Evolutionary conservation across 306 rosid genomes (phyloP), one percentile per base, ranked within the genome.

Genomic region (Vicia villosa): DNA sequence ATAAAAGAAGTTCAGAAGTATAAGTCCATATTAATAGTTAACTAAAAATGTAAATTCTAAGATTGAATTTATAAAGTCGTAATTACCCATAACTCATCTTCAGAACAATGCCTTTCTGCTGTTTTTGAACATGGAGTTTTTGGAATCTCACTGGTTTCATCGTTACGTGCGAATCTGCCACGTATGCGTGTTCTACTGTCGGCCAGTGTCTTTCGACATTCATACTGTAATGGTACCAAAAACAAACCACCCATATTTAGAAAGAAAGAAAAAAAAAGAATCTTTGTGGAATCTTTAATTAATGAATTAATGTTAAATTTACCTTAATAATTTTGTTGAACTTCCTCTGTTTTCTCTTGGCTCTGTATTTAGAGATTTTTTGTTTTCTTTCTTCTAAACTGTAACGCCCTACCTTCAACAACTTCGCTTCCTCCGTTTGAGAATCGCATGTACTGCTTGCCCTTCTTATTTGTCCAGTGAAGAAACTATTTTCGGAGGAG

Each of bases 271-370:
- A 6, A 32, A 32, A 32, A 32, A 1, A 24, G 3, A 24, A 1
- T 1, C 28, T 24, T 24, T 32, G 37, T 6, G 10, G 10, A 34
- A 34, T 34, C 10, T 34, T 34, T 34, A 34, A 6, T 4, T 5
- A 6, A 30, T 6, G 2, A 16, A 15, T 17, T 17, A 16, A 9
- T 19, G 13, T 0, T 51, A 20, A 34, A 34, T 34, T 34, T 51
- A 90, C 98, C 97, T 93, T 93, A 32, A 93, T 93, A 37, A 96
- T 90, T 73, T 88, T 93, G 86, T 86, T 88, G 85, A 88, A 93
- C 85, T 93, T 93, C 74, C 98, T 93, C 83, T 81, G 97, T 19
- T 74, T 79, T 85, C 96, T 82, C 72, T 90, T 93, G 15, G 97
- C 97, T 88, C 89, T 88, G 85, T 93, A 93, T 78, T 84, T 93